Percentiles rank a stretch among this genome's conserved stretches.
Evolutionary conservation across 179 eudicot genomes (phyloP).

Genomic region (Beta macrorhiza): DNA sequence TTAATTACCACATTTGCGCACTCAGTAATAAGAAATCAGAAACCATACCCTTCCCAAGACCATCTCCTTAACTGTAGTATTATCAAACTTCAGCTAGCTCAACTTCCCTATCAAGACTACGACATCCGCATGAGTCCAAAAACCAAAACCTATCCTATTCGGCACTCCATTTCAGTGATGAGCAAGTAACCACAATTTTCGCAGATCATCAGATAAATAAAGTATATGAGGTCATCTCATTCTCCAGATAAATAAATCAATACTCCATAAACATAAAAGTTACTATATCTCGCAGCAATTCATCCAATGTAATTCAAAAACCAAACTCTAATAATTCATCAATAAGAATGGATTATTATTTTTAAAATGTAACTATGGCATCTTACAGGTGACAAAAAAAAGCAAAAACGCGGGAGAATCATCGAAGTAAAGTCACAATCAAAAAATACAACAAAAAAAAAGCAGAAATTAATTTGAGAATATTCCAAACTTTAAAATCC

Average conservation of each 20-base stretch:
- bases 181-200: neutral
- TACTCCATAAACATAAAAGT: neutral
- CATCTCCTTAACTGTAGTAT: neutral
- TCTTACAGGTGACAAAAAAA: neutral
- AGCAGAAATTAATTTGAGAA: neutral
- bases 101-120: neutral
- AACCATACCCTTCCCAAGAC: neutral
- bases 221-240: neutral
- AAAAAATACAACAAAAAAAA: neutral
- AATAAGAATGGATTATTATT: neutral
- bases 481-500: conserved; percentile 2
- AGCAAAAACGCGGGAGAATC: neutral
- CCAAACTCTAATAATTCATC: neutral
- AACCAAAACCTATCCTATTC: neutral
- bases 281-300: neutral
- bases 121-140: neutral
- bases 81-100: neutral
- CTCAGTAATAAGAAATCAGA: neutral
- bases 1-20: neutral
- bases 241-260: neutral
- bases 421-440: conserved; percentile 6
- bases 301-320: neutral
- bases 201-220: neutral
- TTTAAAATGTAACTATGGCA: neutral
- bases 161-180: neutral